Percentiles rank a stretch among this genome's conserved stretches.
phyloP scores from a whole-genome alignment of 805 yeast species.

The Lipomyces chichibuensis region DNA sequence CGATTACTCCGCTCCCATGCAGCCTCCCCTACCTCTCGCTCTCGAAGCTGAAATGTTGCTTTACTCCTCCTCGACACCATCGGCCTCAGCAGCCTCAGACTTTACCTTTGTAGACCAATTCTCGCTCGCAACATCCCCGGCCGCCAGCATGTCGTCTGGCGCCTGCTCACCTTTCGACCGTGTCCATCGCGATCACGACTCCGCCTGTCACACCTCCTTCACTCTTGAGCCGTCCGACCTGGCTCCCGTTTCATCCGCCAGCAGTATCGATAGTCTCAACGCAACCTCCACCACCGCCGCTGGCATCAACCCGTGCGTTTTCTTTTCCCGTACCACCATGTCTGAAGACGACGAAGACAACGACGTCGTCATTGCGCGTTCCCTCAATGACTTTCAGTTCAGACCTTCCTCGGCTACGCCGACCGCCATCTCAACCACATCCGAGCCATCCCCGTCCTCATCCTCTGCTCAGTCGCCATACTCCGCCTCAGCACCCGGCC shows the following conservation, averaged over 20 bases:
- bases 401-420: neutral
- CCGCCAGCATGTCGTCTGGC: constrained; percentile 9
- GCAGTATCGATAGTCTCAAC: neutral
- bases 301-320: constrained; percentile 1
- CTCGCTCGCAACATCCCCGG: neutral
- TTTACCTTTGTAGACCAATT: neutral
- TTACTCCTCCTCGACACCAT: neutral
- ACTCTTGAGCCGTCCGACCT: neutral
- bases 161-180: constrained; percentile 6
- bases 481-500: neutral
- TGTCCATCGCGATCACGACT: neutral
- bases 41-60: neutral
- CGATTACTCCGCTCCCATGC: too few relatives aligned
- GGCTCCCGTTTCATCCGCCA: neutral
- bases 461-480: constrained; percentile 1
- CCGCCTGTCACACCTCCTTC: neutral
- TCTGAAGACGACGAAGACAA: neutral
- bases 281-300: too few relatives aligned
- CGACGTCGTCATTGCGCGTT: too few relatives aligned
- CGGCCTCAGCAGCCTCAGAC: neutral
- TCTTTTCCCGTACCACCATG: constrained; percentile 9
- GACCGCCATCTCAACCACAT: neutral
- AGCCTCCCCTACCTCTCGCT: too few relatives aligned
- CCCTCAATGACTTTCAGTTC: neutral
- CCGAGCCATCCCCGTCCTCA: constrained; percentile 3